These are phyloP conservation scores for Saxispiralis lemnorum DNA, from an alignment of 495 filamentous ascomycete genomes.

Conservation along the genomic window DNA sequence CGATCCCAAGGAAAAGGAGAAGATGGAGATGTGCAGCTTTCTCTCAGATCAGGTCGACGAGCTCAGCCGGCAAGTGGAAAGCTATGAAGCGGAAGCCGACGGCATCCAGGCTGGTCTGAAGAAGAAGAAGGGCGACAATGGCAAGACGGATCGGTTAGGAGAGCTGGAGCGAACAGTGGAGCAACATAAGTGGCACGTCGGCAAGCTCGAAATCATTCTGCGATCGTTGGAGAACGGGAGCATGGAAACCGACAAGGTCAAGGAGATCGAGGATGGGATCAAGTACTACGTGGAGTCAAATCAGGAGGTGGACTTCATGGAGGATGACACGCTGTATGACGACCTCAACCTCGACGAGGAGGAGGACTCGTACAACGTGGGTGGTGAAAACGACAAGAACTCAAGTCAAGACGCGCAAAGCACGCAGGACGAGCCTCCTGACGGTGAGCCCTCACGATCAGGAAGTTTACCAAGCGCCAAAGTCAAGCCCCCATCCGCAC, in stretches of 20 bases:
- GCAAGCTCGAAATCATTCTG: slow-evolving; percentile 77
- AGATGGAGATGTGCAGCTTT: slow-evolving; percentile 70
- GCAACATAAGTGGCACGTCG: slow-evolving; percentile 89
- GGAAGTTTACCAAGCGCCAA: slow-evolving; percentile 30
- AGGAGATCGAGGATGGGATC: slow-evolving; percentile 76
- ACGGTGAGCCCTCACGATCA: slow-evolving; percentile 36
- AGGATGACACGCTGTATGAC: slow-evolving; percentile 90
- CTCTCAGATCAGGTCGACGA: slow-evolving; percentile 77
- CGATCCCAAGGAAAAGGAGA: slow-evolving; percentile 88
- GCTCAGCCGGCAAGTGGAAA: slow-evolving; percentile 80
- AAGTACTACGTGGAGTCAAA: slow-evolving; percentile 87
- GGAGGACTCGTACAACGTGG: slow-evolving; percentile 66
- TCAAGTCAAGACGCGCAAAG: slow-evolving; percentile 94
- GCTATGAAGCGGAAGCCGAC: slow-evolving; percentile 80
- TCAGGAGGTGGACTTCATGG: slow-evolving; percentile 69
- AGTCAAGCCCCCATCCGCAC: slow-evolving; percentile 29
- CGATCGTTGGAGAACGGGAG: slow-evolving; percentile 83
- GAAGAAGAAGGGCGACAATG: slow-evolving; percentile 72
- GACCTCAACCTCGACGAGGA: slow-evolving; percentile 85
- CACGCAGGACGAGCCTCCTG: slow-evolving; percentile 63
- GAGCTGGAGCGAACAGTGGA: slow-evolving; percentile 72
- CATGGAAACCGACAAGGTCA: slow-evolving; percentile 68
- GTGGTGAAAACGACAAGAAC: slow-evolving; percentile 61
- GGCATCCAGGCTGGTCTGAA: slow-evolving; percentile 72
- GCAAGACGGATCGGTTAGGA: slow-evolving; percentile 70